Percentiles rank a stretch among this genome's conserved stretches.
Evolutionary conservation across 2,329 filamentous ascomycete genomes (phyloP).

Genomic region (Coniochaeta ligniaria): DNA sequence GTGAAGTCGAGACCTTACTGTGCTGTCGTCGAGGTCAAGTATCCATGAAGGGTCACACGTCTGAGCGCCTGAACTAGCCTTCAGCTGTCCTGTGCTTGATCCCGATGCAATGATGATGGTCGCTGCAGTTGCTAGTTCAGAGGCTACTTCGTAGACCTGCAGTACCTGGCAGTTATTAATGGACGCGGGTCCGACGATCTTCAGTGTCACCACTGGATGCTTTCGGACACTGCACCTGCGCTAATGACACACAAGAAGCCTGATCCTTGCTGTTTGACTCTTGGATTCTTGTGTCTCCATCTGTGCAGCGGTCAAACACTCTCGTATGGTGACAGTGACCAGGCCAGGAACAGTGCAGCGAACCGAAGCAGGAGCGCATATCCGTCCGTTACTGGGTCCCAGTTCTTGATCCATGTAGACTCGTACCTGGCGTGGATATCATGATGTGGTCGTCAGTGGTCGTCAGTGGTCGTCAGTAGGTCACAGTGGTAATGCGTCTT

Average conservation of each 20-base stretch:
- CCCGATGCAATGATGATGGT: background rate
- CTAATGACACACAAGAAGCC: background rate
- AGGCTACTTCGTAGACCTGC: background rate
- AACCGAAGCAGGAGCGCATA: background rate
- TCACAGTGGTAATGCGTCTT: background rate
- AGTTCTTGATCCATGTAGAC: background rate
- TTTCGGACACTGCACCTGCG: background rate
- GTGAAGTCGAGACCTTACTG: no score
- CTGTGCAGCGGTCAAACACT: background rate
- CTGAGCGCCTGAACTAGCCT: no score
- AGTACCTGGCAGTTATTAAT: background rate
- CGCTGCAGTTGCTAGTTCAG: background rate
- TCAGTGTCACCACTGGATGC: background rate
- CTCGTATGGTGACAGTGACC: background rate
- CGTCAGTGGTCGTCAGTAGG: background rate
- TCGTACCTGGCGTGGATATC: background rate
- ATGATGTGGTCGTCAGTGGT: background rate
- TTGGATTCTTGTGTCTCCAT: background rate
- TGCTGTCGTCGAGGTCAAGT: no score
- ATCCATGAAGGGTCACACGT: no score
- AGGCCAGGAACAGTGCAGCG: background rate
- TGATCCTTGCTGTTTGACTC: background rate
- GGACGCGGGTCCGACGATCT: background rate
- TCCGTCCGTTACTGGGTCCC: background rate
- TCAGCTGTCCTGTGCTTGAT: background rate